Evolutionary conservation across 768 basidiomycete species (phyloP), one percentile per base, ranked within the genome.

Genomic region (Pulveroboletus sp.): DNA sequence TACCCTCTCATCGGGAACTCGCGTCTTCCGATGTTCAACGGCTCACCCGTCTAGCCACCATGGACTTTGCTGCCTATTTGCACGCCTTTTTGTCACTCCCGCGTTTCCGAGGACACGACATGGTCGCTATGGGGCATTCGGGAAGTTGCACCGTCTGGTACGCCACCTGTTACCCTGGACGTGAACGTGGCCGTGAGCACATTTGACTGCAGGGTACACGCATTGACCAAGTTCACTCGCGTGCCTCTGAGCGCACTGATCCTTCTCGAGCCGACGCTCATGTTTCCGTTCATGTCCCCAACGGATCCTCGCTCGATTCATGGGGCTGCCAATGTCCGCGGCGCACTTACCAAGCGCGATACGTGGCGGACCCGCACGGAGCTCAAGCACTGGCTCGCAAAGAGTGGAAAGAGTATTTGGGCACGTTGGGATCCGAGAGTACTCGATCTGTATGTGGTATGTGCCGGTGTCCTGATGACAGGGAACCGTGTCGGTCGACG

Each of bases 131-230:
- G 28, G 65, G 49, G 3, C 61, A 69, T 37, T 67, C 66, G 10
- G 66, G 66, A 8, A 52, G 65, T 14, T 65, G 62, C n/a, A 67
- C 63, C 2, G 43, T 49, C 3, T 67, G 66, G 65, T 63, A 50
- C 14, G 54, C 11, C n/a, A 3, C 43, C 21, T 5, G 1, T 37
- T 11, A 4, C 8, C 26, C 12, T 24, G 9, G 3, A 4, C 12
- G 5, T 18, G 14, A 18, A 8, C 11, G 30, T 38, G 41, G 49
- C 14, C 17, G 9, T 15, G 18, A n/a, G 11, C 24, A 27, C 18
- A 21, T 36, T 21, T 0, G 9, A 32, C 4, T 10, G 3, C 31
- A 64, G 65, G 62, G 26, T 62, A 6, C 41, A 60, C 10, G 51
- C 57, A 4, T 39, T 62, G 17, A 56, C 62, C 38, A 57, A 50